Conservation (phyloP, 176 grass and related monocot species). For the Canna indica region DNA sequence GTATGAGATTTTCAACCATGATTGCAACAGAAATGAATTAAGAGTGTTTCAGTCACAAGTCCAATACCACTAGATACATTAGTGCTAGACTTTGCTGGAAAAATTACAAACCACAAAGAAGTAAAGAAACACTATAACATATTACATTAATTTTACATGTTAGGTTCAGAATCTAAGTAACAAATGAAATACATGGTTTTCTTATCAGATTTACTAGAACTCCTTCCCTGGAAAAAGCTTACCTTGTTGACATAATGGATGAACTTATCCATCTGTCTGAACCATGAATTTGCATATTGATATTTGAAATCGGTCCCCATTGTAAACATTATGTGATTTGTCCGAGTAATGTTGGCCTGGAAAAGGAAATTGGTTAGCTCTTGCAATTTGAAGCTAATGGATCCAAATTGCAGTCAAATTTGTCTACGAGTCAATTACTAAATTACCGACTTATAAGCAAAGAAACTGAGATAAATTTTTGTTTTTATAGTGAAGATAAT, state of each 20-base stretch:
- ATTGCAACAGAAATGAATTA: not conserved
- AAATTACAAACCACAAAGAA: not conserved
- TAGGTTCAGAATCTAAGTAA: not conserved
- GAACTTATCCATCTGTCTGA: conserved; percentile 89
- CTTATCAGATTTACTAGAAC: not conserved
- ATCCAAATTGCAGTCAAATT: not conserved
- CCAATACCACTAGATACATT: no score
- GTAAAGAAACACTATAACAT: not conserved
- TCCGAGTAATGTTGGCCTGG: conserved; percentile 89
- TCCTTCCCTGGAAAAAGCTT: conserved; percentile 2
- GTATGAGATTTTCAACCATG: no score
- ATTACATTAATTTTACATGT: no score
- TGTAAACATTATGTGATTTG: conserved; percentile 99
- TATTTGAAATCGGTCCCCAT: conserved; percentile 99
- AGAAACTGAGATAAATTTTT: not conserved
- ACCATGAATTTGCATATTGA: conserved; percentile 94
- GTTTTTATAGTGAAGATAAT: not conserved
- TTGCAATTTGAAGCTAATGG: conserved; percentile 1
- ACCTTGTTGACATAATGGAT: conserved; percentile 99
- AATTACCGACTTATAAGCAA: not conserved
- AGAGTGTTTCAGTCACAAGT: not conserved
- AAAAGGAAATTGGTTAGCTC: conserved; percentile 12
- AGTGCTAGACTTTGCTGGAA: no score
- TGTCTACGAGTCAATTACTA: not conserved
- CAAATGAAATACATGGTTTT: not conserved